A percentile compares a stretch with the other conserved stretches of the same genome.
Conservation (phyloP, 2,329 filamentous ascomycete genomes). For the Geosmithia putterillii region DNA sequence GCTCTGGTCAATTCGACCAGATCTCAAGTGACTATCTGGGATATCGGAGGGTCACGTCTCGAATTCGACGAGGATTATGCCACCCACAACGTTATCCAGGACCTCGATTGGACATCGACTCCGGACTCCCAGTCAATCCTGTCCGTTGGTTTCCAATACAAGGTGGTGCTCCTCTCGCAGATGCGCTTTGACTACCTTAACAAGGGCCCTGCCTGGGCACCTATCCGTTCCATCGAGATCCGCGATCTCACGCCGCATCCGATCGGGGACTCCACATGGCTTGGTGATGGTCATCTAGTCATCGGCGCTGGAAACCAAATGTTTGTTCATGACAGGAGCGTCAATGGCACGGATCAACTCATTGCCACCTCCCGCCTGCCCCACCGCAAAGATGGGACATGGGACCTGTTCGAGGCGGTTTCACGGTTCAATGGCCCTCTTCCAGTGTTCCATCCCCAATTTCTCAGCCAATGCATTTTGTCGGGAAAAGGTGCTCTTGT, state of each 20-base stretch:
- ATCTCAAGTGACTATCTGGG: constrained; percentile 80
- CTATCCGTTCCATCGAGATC: constrained; percentile 71
- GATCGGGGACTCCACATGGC: constrained; percentile 88
- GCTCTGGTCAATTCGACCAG: constrained; percentile 65
- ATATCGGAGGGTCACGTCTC: constrained; percentile 66
- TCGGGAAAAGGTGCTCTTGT: constrained; percentile 64
- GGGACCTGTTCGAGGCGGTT: constrained; percentile 71
- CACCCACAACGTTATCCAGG: constrained; percentile 62
- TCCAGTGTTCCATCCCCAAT: constrained; percentile 85
- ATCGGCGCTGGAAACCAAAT: constrained; percentile 87
- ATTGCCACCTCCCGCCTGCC: constrained; percentile 38
- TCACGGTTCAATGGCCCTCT: constrained; percentile 77
- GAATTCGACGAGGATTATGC: constrained; percentile 71
- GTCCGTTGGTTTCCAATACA: constrained; percentile 84
- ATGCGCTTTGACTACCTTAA: constrained; percentile 88
- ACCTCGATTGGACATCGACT: constrained; percentile 89
- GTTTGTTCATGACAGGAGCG: constrained; percentile 69
- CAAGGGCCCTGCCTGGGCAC: constrained; percentile 78
- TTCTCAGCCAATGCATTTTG: constrained; percentile 76
- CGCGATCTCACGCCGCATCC: constrained; percentile 75
- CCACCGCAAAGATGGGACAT: constrained; percentile 33
- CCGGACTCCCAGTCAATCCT: constrained; percentile 81
- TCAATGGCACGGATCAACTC: constrained; percentile 50
- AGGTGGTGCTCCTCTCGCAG: constrained; percentile 71
- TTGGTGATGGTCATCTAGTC: constrained; percentile 72